phyloP scores from a whole-genome alignment of 805 yeast genomes.

The Starmerella etchellsii region DNA sequence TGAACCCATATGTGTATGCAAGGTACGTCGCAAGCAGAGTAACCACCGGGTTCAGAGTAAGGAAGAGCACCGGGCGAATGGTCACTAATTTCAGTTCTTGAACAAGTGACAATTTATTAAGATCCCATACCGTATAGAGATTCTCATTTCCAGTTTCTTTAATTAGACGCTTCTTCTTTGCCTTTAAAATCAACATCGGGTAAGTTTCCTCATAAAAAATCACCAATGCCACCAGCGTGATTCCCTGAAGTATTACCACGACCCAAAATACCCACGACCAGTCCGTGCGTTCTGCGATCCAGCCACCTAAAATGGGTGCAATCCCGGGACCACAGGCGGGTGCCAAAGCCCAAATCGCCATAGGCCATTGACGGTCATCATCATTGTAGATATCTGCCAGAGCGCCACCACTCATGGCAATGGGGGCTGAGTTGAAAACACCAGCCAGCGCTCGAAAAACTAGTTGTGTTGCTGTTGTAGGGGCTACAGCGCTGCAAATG shows the following conservation, averaged over 20 bases:
- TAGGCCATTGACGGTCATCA: constrained; percentile 39
- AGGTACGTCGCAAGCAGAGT: constrained; percentile 48
- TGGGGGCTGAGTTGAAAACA: constrained; percentile 52
- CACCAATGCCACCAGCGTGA: constrained; percentile 33
- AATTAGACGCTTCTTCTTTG: constrained; percentile 37
- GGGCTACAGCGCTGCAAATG: constrained; percentile 50
- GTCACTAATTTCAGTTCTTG: constrained; percentile 32
- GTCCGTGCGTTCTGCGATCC: constrained; percentile 35
- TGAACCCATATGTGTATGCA: constrained; percentile 56
- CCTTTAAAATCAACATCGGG: constrained; percentile 38
- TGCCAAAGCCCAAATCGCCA: constrained; percentile 46
- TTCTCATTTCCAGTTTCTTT: constrained; percentile 42
- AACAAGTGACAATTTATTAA: constrained; percentile 19
- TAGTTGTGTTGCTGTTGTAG: constrained; percentile 42
- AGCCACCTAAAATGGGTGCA: constrained; percentile 39
- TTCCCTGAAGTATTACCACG: constrained; percentile 42
- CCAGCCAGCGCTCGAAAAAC: constrained; percentile 54
- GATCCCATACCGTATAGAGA: constrained; percentile 48
- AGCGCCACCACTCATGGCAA: constrained; percentile 58
- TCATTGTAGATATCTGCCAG: constrained; percentile 48
- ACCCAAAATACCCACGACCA: constrained; percentile 61
- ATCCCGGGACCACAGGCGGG: constrained; percentile 49
- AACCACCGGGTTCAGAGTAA: constrained; percentile 50
- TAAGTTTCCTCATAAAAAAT: constrained; percentile 45
- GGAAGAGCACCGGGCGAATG: constrained; percentile 41